Percentiles rank a stretch among this genome's conserved stretches.
Conservation (phyloP, 225 moss, liverwort and hornwort genomes). For the Polytrichum formosum region DNA sequence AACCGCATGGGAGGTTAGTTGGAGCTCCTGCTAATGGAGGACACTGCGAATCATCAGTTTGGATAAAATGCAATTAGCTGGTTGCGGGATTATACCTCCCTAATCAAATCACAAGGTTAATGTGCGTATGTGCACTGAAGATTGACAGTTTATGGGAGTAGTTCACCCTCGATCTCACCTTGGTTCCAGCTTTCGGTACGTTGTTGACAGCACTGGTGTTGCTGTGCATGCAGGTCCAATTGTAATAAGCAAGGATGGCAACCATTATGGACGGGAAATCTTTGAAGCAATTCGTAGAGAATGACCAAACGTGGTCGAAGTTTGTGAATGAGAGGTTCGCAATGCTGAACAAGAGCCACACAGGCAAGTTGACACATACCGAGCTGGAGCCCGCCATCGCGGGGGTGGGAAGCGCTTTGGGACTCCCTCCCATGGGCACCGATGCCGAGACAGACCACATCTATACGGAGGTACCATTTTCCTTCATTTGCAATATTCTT, state of each 20-base stretch:
- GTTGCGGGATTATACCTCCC: too few species aligned
- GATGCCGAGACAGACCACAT: slow-evolving; percentile 75
- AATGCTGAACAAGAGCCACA: slow-evolving; percentile 50
- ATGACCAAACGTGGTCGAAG: slow-evolving; percentile 44
- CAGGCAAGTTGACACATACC: slow-evolving; percentile 47
- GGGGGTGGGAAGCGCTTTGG: slow-evolving; percentile 61
- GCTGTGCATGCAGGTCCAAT: too few species aligned
- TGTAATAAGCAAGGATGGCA: slow-evolving; percentile 22
- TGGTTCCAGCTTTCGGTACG: too few species aligned
- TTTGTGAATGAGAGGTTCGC: slow-evolving; percentile 63
- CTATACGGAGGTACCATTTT: slow-evolving; percentile 59
- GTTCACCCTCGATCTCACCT: too few species aligned
- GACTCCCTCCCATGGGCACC: slow-evolving; percentile 68
- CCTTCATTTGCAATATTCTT: background rate
- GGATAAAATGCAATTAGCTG: too few species aligned
- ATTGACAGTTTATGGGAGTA: too few species aligned
- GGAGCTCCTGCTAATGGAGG: too few species aligned
- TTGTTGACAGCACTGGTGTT: too few species aligned
- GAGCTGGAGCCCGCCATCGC: slow-evolving; percentile 63
- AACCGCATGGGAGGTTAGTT: too few species aligned
- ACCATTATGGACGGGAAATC: slow-evolving; percentile 43
- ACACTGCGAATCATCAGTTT: too few species aligned
- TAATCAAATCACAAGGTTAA: too few species aligned
- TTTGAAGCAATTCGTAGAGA: slow-evolving; percentile 62
- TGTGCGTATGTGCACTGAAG: too few species aligned